Evolutionary conservation across 257 asterid genomes (phyloP).

Genomic region (Solanum chilense): DNA sequence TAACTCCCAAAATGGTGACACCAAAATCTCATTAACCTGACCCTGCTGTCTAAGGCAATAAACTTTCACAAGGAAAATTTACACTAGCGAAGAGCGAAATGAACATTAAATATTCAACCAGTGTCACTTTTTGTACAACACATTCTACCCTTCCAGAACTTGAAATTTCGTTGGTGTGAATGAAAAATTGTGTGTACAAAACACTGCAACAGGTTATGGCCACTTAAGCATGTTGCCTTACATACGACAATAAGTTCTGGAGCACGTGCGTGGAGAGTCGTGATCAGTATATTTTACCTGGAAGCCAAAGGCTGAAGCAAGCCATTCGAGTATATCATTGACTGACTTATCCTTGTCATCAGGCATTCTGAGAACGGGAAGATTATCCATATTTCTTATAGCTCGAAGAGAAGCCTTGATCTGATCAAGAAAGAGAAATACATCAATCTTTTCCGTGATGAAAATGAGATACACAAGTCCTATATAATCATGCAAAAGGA

Average conservation of each 20-base stretch:
- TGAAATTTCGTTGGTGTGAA: background rate
- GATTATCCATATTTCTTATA: conserved; percentile 51
- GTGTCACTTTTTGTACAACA: background rate
- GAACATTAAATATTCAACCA: background rate
- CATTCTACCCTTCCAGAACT: background rate
- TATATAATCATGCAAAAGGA: conserved; percentile 8
- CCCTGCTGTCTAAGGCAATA: background rate
- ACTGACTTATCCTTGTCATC: conserved; percentile 45
- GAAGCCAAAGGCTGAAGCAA: conserved; percentile 81
- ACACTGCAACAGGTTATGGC: background rate
- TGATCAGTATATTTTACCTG: conserved; percentile 49
- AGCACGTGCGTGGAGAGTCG: background rate
- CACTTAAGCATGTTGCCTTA: background rate
- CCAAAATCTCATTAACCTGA: background rate
- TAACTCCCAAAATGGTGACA: background rate
- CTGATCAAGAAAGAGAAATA: conserved; percentile 28
- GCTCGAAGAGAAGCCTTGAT: conserved; percentile 76
- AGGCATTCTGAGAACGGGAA: conserved; percentile 51
- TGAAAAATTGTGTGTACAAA: background rate
- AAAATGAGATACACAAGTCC: conserved; percentile 2
- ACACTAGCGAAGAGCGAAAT: background rate
- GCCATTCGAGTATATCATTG: conserved; percentile 92
- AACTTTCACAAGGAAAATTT: background rate
- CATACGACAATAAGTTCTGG: background rate
- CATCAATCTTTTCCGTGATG: background rate